phyloP scores from a whole-genome alignment of 768 basidiomycete species.

The Suillus subaureus region DNA sequence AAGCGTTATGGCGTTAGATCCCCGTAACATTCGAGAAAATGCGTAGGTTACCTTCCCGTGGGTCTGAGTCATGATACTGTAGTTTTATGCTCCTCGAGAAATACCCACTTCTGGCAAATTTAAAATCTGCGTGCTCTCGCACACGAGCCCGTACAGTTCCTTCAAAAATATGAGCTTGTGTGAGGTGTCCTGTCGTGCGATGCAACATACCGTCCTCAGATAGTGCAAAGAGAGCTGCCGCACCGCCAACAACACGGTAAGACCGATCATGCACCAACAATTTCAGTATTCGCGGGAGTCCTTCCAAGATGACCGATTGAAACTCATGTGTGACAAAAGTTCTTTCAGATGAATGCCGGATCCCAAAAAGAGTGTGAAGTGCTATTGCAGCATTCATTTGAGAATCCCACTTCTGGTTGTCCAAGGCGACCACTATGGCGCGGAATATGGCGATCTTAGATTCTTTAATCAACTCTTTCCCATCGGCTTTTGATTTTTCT shows the following conservation, averaged over 20 bases:
- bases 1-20: background rate
- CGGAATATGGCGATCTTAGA: background rate
- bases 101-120: background rate
- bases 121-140: conserved; percentile 3
- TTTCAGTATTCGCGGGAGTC: background rate
- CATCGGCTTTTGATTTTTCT: background rate
- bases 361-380: background rate
- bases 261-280: conserved; percentile 1
- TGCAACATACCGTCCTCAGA: background rate
- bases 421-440: background rate
- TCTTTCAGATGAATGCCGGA: background rate
- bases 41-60: background rate
- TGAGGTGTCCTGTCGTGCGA: background rate
- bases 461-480: background rate
- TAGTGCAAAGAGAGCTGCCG: background rate
- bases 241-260: background rate
- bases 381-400: background rate
- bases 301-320: background rate
- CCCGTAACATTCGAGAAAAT: background rate
- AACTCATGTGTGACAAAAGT: background rate
- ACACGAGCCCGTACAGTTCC: background rate
- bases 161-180: background rate
- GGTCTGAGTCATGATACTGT: background rate
- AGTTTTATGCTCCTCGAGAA: background rate
- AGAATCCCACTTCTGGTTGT: background rate